These are phyloP conservation scores for Coniochaeta sp. DNA, from an alignment of 2,329 filamentous ascomycete genomes.

Conservation along the genomic window DNA sequence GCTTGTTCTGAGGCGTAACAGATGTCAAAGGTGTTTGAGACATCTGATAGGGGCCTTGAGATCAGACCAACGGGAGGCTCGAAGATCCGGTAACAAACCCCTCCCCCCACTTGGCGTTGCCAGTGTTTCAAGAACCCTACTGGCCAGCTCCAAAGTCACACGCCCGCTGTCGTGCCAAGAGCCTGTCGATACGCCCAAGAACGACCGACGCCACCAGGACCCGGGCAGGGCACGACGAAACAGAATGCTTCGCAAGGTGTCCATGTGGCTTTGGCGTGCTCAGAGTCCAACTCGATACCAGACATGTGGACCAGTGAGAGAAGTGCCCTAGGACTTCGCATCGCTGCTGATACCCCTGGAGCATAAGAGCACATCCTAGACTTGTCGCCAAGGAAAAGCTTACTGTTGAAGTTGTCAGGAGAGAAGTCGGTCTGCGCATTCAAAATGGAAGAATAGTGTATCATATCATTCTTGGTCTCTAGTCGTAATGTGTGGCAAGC, in stretches of 20 bases:
- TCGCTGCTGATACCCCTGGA: not conserved
- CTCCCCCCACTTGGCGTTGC: not conserved
- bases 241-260: not conserved
- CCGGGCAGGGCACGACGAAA: not conserved
- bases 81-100: not conserved
- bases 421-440: not conserved
- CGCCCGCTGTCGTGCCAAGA: not conserved
- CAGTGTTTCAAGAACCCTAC: not conserved
- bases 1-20: not conserved
- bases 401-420: not conserved
- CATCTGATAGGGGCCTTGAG: not conserved
- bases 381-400: not conserved
- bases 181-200: not conserved
- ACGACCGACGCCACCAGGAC: not conserved
- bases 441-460: not conserved
- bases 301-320: not conserved
- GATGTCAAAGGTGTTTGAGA: slow-evolving; percentile 1
- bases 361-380: not conserved
- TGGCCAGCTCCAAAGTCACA: not conserved
- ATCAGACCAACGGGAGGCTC: not conserved
- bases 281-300: not conserved
- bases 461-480: not conserved
- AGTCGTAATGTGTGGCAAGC: not conserved
- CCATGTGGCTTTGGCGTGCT: not conserved
- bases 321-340: not conserved